These are phyloP conservation scores for Beauveria caledonica DNA, from an alignment of 2,329 filamentous ascomycete species.

Conservation along the genomic window DNA sequence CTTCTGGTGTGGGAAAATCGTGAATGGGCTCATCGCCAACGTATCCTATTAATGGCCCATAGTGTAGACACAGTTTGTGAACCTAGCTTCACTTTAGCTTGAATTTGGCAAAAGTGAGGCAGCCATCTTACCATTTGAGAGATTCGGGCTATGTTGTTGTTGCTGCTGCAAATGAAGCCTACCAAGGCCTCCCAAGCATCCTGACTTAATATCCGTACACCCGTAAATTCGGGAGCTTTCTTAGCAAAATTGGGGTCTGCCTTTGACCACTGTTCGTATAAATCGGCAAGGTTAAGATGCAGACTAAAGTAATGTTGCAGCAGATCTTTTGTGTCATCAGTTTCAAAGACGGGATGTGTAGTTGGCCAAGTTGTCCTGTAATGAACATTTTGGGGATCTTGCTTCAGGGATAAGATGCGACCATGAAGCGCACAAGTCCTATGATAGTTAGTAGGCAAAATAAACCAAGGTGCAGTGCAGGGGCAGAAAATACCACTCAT, in stretches of 20 bases:
- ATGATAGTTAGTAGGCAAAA: constrained; percentile 6
- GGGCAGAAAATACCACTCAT: constrained; percentile 62
- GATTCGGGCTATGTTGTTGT: constrained; percentile 95
- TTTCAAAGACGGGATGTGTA: constrained; percentile 6
- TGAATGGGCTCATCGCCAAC: constrained; percentile 67
- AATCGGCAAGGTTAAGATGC: constrained; percentile 58
- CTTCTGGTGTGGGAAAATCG: constrained; percentile 74
- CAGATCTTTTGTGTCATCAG: constrained; percentile 65
- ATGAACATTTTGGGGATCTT: constrained; percentile 70
- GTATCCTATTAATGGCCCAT: constrained; percentile 67
- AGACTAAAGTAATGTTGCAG: constrained; percentile 84
- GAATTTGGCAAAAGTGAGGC: background rate
- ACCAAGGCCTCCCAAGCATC: constrained; percentile 93
- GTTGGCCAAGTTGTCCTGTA: constrained; percentile 63
- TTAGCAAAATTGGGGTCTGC: constrained; percentile 83
- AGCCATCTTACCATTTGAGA: constrained; percentile 68
- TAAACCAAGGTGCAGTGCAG: background rate
- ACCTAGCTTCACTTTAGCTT: constrained; percentile 37
- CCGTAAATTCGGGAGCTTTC: constrained; percentile 78
- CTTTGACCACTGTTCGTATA: constrained; percentile 83
- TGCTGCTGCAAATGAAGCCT: constrained; percentile 96
- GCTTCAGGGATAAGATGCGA: constrained; percentile 74
- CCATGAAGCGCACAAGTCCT: constrained; percentile 80
- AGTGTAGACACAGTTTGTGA: constrained; percentile 80
- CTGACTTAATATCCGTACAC: constrained; percentile 86